Evolutionary conservation across 139 green algal genomes (phyloP).

Genomic region (Chlamydomonas sphaeroides): DNA sequence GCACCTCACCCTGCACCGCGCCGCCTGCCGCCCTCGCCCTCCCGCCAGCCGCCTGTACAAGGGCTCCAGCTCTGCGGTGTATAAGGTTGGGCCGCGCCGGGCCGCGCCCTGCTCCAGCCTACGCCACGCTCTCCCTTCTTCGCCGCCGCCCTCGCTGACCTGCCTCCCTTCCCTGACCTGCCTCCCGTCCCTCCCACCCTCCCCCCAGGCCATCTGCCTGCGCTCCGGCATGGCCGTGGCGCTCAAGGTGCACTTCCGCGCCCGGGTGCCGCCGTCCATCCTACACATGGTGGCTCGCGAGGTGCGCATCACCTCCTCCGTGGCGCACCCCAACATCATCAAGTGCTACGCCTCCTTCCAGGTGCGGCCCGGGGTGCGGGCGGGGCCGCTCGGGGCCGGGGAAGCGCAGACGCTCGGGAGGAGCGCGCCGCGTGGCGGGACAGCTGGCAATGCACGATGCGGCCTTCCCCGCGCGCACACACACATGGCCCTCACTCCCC

Average conservation of each 20-base stretch:
- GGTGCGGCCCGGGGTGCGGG: neutral
- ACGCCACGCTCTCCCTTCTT: too few relatives aligned
- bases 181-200: neutral
- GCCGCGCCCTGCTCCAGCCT: too few relatives aligned
- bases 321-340: neutral
- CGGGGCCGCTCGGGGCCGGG: too few relatives aligned
- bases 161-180: neutral
- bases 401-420: too few relatives aligned
- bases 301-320: neutral
- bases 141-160: too few relatives aligned
- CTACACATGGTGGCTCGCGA: neutral
- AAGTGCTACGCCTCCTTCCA: neutral
- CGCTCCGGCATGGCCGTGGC: neutral
- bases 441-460: neutral
- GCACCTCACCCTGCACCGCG: too few relatives aligned
- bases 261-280: neutral
- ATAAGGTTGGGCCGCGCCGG: neutral
- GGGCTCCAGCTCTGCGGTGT: slow-evolving; percentile 24
- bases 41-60: slow-evolving; percentile 25
- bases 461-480: neutral
- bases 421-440: neutral
- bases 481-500: too few relatives aligned
- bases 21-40: too few relatives aligned
- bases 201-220: neutral
- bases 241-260: neutral